Evolutionary conservation across 805 yeast species (phyloP).

Genomic region (Candida tammaniensis): DNA sequence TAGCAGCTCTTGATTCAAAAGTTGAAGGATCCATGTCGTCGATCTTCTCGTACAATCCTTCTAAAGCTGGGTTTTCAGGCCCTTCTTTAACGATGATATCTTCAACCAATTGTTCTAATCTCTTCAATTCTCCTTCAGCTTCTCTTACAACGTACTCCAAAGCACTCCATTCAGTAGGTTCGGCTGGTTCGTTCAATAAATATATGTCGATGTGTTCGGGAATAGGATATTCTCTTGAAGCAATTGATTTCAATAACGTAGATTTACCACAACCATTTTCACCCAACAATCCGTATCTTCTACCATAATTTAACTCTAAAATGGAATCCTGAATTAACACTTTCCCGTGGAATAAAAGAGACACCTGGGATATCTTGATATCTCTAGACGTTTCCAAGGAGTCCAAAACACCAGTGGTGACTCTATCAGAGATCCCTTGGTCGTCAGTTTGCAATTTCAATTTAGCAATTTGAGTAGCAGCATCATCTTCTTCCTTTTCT

Average conservation of each 20-base stretch:
- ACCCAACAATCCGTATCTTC: constrained; percentile 96
- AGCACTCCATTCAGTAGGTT: constrained; percentile 86
- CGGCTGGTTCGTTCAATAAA: constrained; percentile 96
- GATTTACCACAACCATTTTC: constrained; percentile 99
- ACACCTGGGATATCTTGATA: constrained; percentile 84
- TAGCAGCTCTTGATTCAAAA: constrained; percentile 94
- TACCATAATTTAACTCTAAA: constrained; percentile 92
- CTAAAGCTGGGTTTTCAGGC: constrained; percentile 85
- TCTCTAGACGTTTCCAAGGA: constrained; percentile 90
- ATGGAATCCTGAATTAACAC: constrained; percentile 90
- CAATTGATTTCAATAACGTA: constrained; percentile 87
- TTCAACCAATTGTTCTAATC: constrained; percentile 89
- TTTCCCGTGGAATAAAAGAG: constrained; percentile 95
- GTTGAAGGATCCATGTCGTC: constrained; percentile 95
- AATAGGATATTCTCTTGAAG: constrained; percentile 94
- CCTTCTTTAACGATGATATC: constrained; percentile 86
- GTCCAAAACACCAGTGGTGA: constrained; percentile 93
- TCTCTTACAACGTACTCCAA: constrained; percentile 95
- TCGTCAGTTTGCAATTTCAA: constrained; percentile 91
- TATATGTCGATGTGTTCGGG: constrained; percentile 91
- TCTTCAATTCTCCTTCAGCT: constrained; percentile 89
- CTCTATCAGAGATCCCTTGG: constrained; percentile 94
- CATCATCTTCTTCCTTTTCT: constrained; percentile 53
- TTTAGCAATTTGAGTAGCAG: constrained; percentile 75
- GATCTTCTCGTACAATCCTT: constrained; percentile 89